These are phyloP conservation scores for Reticulascus tulasneorum DNA, from an alignment of 2,329 filamentous ascomycete species.

Conservation along the genomic window DNA sequence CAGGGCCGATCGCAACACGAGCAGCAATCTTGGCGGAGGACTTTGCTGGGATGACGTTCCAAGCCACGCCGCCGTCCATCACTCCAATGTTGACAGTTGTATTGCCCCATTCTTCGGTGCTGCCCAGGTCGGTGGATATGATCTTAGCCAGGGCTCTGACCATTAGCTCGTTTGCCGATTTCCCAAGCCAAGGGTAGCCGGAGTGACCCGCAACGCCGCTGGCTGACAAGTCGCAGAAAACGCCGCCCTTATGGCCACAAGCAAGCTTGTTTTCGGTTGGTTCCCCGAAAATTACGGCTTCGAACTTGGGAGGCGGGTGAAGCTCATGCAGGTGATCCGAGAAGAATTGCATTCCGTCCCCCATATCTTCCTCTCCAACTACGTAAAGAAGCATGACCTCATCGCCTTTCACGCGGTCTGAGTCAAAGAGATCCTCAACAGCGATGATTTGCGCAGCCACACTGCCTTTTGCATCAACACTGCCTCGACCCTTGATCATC, in stretches of 20 bases:
- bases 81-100: slow-evolving; percentile 85
- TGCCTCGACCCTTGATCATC: slow-evolving; percentile 67
- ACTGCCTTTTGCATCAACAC: slow-evolving; percentile 66
- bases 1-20: slow-evolving; percentile 71
- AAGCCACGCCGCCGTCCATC: slow-evolving; percentile 76
- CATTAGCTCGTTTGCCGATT: slow-evolving; percentile 78
- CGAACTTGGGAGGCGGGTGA: slow-evolving; percentile 36
- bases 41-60: slow-evolving; percentile 79
- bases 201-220: slow-evolving; percentile 78
- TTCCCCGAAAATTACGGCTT: slow-evolving; percentile 84
- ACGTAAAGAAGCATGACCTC: slow-evolving; percentile 63
- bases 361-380: slow-evolving; percentile 78
- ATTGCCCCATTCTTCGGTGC: slow-evolving; percentile 73
- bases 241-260: slow-evolving; percentile 84
- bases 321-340: slow-evolving; percentile 30
- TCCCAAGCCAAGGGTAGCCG: slow-evolving; percentile 87
- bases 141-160: slow-evolving; percentile 67
- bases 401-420: slow-evolving; percentile 34
- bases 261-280: slow-evolving; percentile 86
- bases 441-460: slow-evolving; percentile 73
- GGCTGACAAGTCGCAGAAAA: slow-evolving; percentile 63
- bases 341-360: slow-evolving; percentile 72
- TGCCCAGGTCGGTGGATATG: slow-evolving; percentile 67
- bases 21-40: slow-evolving; percentile 67
- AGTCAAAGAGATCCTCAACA: slow-evolving; percentile 48